Evolutionary conservation across 73 alveolate genomes (phyloP), one percentile per base, ranked within the genome.

Genomic region (Paramecium pentaurelia): DNA sequence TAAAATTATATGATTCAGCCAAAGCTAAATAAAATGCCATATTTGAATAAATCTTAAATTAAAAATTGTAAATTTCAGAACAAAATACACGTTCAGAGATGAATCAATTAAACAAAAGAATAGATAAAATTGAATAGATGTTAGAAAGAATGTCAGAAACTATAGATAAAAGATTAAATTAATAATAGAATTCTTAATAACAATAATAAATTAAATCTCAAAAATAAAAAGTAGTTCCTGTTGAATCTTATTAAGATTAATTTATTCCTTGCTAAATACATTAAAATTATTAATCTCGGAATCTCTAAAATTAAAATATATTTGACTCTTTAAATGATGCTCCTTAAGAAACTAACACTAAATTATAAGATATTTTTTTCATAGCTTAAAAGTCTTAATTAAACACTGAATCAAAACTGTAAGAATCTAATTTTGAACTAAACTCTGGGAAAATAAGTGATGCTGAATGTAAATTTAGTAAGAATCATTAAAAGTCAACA

Each of bases 1-100:
- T 38, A 22, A 36, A 75, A 75, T 75, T 75, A 75, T 75, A 75
- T 36, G 88, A 75, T 18, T 36, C 88, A 38, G 88, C 88, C 6
- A 75, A 75, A 75, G 60, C 68, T 8, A 75, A 75, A 38, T 20
- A 75, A 75, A 64, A 28, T 64, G 84, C 42, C 28, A 64, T 64
- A 9, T 64, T 32, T 27, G 84, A 64, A 64, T 42, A 75, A 75
- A 42, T 42, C 10, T 12, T 38, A 22, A 36, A 30, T 75, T 34
- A 30, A 30, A 30, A 25, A 30, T 36, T 75, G 18, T 11, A 34
- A 10, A 25, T 38, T 30, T 75, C 60, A 12, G 88, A 75, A 75
- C 40, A 30, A 42, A 42, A 75, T 14, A 75, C 60, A 8, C 38
- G 47, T 12, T 22, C 7, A 2, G 88, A 75, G 4, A 36, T 75